Percentiles rank a stretch among this genome's conserved stretches.
phyloP scores from a whole-genome alignment of 2,329 filamentous ascomycete genomes.

The Acephala macrosclerotiorum region DNA sequence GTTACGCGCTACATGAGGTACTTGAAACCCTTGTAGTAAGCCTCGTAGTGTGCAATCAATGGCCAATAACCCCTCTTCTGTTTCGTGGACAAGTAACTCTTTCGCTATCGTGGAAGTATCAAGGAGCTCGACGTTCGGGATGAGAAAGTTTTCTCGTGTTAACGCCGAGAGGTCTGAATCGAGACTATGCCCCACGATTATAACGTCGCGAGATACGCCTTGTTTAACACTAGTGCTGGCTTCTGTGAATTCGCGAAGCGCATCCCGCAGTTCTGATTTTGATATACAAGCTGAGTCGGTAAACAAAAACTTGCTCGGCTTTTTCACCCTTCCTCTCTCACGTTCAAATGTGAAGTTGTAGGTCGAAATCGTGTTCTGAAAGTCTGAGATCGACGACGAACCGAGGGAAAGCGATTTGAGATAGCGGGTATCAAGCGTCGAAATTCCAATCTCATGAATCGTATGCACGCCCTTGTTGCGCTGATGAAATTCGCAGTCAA shows the following conservation, averaged over 20 bases:
- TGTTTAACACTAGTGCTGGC: not conserved
- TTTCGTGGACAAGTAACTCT: not conserved
- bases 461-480: not conserved
- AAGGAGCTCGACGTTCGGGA: not conserved
- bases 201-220: not conserved
- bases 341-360: not conserved
- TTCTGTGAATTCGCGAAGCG: not conserved
- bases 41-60: not conserved
- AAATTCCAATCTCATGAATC: not conserved
- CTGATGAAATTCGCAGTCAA: conserved; percentile 1
- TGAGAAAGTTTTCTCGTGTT: not conserved
- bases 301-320: not conserved
- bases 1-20: not conserved
- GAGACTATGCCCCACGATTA: not conserved
- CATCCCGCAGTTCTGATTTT: not conserved
- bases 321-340: not conserved
- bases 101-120: not conserved
- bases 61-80: not conserved
- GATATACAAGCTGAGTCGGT: not conserved
- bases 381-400: not conserved
- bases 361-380: not conserved
- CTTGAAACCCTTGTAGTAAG: not conserved
- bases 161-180: not conserved
- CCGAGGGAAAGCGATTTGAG: not conserved
- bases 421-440: not conserved